Conservation (phyloP, 768 basidiomycete species). For the Exsudoporus frostii region DNA sequence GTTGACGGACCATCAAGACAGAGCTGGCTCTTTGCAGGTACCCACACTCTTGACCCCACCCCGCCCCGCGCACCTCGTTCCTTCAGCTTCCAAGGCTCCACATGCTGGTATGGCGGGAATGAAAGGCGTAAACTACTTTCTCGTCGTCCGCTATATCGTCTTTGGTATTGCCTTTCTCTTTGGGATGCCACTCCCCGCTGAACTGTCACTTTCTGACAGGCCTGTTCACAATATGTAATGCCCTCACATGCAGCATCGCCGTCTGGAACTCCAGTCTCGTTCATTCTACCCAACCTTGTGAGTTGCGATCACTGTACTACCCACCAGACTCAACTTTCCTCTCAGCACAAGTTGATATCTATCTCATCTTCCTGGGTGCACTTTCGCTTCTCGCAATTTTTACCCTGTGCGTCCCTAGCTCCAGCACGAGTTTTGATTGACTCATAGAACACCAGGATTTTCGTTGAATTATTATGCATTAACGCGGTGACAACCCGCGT, state of each 20-base stretch:
- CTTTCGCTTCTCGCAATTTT: conserved; percentile 57
- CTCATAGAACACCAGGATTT: conserved; percentile 38
- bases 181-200: neutral
- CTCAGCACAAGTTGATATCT: conserved; percentile 51
- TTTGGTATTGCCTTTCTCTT: conserved; percentile 43
- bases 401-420: conserved; percentile 44
- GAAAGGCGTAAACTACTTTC: conserved; percentile 39
- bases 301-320: conserved; percentile 19
- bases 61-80: conserved; percentile 33
- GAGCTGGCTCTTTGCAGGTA: conserved; percentile 30
- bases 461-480: conserved; percentile 53
- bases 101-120: conserved; percentile 37
- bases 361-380: conserved; percentile 58
- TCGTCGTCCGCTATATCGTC: conserved; percentile 53
- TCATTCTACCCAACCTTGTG: conserved; percentile 38
- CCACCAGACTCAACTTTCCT: conserved; percentile 7
- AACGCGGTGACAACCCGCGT: conserved; percentile 55
- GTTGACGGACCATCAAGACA: conserved; percentile 11
- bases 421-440: neutral
- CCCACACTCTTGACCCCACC: conserved; percentile 10
- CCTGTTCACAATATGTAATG: conserved; percentile 61
- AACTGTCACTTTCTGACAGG: conserved; percentile 34
- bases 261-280: conserved; percentile 66
- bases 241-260: conserved; percentile 59
- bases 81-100: conserved; percentile 14